These are phyloP conservation scores for Solanum chmielewskii DNA, from an alignment of 257 asterid species.

Conservation along the genomic window DNA sequence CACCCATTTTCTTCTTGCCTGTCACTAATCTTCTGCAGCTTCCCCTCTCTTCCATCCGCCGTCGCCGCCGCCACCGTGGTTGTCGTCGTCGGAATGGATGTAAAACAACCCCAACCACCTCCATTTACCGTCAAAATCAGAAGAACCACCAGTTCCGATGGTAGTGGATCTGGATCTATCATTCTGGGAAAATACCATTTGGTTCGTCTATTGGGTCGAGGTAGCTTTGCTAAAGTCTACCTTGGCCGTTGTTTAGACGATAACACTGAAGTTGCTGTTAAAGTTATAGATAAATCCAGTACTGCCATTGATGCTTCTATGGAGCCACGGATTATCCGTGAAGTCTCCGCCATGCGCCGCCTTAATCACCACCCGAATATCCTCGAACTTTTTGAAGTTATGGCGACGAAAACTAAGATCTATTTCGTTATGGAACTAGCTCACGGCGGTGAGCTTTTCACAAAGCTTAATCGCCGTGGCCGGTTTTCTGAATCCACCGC, in stretches of 20 bases:
- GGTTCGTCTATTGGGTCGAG: slow-evolving; percentile 75
- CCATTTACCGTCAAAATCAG: slow-evolving; percentile 11
- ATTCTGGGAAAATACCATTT: slow-evolving; percentile 63
- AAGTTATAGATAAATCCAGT: slow-evolving; percentile 52
- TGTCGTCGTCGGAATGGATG: slow-evolving; percentile 23
- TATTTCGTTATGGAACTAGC: slow-evolving; percentile 93
- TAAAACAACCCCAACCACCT: slow-evolving; percentile 5
- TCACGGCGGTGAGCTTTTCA: slow-evolving; percentile 66
- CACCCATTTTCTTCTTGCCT: neutral
- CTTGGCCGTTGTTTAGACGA: slow-evolving; percentile 28
- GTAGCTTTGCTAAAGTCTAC: slow-evolving; percentile 87
- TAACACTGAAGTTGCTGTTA: slow-evolving; percentile 43
- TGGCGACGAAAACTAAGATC: slow-evolving; percentile 73
- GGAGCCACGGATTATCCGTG: slow-evolving; percentile 66
- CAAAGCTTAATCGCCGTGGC: slow-evolving; percentile 36
- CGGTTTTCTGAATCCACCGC: slow-evolving; percentile 50
- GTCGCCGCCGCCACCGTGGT: neutral
- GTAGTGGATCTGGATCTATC: slow-evolving; percentile 51
- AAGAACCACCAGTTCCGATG: slow-evolving; percentile 30
- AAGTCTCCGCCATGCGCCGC: slow-evolving; percentile 86
- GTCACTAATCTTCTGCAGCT: neutral
- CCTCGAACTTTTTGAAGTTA: slow-evolving; percentile 68
- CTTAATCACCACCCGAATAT: slow-evolving; percentile 68
- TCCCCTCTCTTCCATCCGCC: neutral
- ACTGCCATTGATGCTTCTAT: slow-evolving; percentile 31